Evolutionary conservation across 1,139 yeast species (phyloP), one percentile per base, ranked within the genome.

Genomic region (Saccharomyces pastorianus): DNA sequence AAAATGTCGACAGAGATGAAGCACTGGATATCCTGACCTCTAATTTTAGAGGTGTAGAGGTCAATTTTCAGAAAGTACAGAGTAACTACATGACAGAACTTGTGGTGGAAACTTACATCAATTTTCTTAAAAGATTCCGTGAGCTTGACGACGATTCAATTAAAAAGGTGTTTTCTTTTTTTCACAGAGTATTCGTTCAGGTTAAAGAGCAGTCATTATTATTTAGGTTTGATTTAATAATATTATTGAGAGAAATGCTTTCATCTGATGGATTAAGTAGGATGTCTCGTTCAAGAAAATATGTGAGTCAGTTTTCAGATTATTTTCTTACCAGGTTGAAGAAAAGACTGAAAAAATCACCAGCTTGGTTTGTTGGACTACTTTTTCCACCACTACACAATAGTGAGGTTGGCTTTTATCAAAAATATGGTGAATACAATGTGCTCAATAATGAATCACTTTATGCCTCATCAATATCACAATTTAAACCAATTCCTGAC

Each of bases 141-240:
- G 96, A 90, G 57, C 71, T 91, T 50, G 71, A 78, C 0, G 81
- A 79, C 52, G 76, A 73, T 11, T 85, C 85, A 54, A 73, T 93
- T 50, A 84, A 83, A 62, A 76, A 79, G 55, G 83, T 86, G 23
- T 66, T 93, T 29, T 75, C 84, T 1, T 91, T 82, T 65, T 83
- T 90, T 64, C 90, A 88, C 65, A 75, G 88, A 42, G 70, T 89
- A 0, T 83, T 90, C 61, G 84, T 85, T 52, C 76, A 82, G 56
- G 78, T 82, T 41, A 85, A 84, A 57, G 80, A 78, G 56, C 82
- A 82, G 38, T 63, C 76, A n/a, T 78, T 83, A 11, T 73, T 91
- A 46, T 85, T 77, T 64, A 76, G 96, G 49, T 69, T 93, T 41
- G 97, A 93, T 66, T 82, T 93, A 63, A 80, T 93, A 70, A 67